These are phyloP conservation scores for Lasiosphaeris hirsuta DNA, from an alignment of 495 filamentous ascomycete species.

Conservation along the genomic window DNA sequence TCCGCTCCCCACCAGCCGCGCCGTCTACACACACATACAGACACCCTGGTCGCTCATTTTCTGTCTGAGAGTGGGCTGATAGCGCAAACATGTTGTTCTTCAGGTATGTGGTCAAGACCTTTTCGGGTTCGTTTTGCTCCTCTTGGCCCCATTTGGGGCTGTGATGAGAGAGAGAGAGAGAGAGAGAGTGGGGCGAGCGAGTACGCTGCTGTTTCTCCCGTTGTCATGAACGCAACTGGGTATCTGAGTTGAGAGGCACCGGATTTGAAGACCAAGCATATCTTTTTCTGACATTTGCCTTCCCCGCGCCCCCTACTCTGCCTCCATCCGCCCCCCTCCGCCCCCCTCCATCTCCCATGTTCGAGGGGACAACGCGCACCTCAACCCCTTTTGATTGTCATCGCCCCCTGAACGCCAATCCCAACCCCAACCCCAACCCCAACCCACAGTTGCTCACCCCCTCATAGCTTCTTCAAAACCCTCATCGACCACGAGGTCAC, in stretches of 20 bases:
- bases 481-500: slow-evolving; percentile 94
- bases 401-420: no score
- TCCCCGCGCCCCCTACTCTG: no score
- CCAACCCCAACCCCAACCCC: background rate
- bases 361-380: background rate
- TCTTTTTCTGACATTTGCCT: no score
- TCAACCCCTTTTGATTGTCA: no score
- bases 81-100: slow-evolving; percentile 54
- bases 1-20: background rate
- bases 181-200: no score
- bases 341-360: background rate
- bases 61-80: background rate
- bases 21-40: no score
- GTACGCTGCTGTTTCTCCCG: no score
- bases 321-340: background rate
- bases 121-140: background rate
- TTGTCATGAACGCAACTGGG: no score
- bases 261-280: no score
- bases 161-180: no score
- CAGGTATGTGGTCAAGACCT: slow-evolving; percentile 39
- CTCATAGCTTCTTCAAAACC: slow-evolving; percentile 93
- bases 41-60: slow-evolving; percentile 1
- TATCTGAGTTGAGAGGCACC: no score
- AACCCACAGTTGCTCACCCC: background rate
- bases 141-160: background rate